phyloP scores from a whole-genome alignment of 2,329 filamentous ascomycete species.

The Paecilomyces dactylethromorphus region DNA sequence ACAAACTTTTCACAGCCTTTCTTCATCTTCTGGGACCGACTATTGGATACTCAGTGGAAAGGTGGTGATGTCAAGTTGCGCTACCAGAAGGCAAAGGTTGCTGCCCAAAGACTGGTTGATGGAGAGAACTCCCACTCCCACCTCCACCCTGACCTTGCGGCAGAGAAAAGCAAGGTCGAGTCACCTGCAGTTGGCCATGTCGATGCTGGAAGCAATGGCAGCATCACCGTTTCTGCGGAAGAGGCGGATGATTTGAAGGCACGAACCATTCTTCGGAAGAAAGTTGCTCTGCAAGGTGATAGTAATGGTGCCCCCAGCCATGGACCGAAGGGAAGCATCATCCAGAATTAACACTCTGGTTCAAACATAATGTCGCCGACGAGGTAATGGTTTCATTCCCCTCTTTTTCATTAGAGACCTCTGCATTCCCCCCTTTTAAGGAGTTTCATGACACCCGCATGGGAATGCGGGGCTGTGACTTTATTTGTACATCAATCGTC shows the following conservation, averaged over 20 bases:
- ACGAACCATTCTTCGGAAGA: not conserved
- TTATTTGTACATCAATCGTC: not conserved
- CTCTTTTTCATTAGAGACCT: not conserved
- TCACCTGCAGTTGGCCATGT: not conserved
- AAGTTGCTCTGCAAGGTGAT: not conserved
- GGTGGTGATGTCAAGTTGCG: constrained; percentile 60
- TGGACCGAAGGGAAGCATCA: not conserved
- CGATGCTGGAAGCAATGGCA: not conserved
- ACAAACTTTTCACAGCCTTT: constrained; percentile 45
- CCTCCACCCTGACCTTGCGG: no score
- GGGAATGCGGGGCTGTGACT: not conserved
- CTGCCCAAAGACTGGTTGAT: constrained; percentile 52
- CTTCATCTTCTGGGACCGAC: constrained; percentile 89
- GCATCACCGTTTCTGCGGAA: not conserved
- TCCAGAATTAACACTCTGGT: not conserved
- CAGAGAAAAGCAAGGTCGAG: not conserved
- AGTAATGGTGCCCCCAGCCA: not conserved
- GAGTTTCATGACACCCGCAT: not conserved
- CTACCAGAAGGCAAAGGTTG: constrained; percentile 51
- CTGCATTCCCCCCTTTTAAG: not conserved
- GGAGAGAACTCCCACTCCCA: constrained; percentile 37
- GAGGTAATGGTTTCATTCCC: not conserved
- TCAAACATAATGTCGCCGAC: not conserved
- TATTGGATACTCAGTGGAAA: constrained; percentile 76
- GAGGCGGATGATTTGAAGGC: not conserved